Evolutionary conservation across 768 basidiomycete genomes (phyloP).

Genomic region (Agrocybe praecox): DNA sequence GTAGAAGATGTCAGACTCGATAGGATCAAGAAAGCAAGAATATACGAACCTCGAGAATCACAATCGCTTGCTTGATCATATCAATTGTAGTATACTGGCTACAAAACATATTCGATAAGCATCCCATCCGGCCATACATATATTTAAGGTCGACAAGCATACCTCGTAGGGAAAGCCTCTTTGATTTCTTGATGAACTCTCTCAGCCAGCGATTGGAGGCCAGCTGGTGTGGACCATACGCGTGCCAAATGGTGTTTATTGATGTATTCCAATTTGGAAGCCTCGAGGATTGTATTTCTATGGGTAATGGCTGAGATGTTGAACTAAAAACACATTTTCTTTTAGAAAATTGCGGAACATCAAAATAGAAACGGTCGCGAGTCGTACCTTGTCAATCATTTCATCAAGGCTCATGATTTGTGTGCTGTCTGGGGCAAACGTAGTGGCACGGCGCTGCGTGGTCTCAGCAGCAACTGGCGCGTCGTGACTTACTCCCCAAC

Average conservation of each 20-base stretch:
- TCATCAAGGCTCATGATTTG: constrained; percentile 66
- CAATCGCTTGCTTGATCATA: constrained; percentile 67
- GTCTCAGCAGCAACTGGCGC: constrained; percentile 17
- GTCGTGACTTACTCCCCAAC: constrained; percentile 67
- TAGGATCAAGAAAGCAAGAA: neutral
- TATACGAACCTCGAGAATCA: constrained; percentile 54
- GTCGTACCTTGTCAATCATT: constrained; percentile 54
- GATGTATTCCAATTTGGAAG: constrained; percentile 78
- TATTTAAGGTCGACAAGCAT: neutral
- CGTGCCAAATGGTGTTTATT: constrained; percentile 85
- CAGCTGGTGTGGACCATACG: constrained; percentile 50
- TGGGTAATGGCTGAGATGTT: constrained; percentile 78
- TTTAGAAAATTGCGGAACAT: neutral
- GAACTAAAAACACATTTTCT: constrained; percentile 52
- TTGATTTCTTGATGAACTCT: constrained; percentile 57
- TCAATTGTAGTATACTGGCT: constrained; percentile 53
- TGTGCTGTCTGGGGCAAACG: constrained; percentile 63
- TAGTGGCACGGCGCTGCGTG: constrained; percentile 22
- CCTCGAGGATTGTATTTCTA: constrained; percentile 81
- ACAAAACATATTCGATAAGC: neutral
- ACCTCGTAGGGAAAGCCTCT: constrained; percentile 64
- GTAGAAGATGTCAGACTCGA: neutral
- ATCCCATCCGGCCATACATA: neutral
- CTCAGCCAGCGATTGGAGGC: constrained; percentile 53
- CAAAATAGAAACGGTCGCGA: neutral